Evolutionary conservation across 106 monocot genomes (phyloP).

Genomic region (Allium fistulosum): DNA sequence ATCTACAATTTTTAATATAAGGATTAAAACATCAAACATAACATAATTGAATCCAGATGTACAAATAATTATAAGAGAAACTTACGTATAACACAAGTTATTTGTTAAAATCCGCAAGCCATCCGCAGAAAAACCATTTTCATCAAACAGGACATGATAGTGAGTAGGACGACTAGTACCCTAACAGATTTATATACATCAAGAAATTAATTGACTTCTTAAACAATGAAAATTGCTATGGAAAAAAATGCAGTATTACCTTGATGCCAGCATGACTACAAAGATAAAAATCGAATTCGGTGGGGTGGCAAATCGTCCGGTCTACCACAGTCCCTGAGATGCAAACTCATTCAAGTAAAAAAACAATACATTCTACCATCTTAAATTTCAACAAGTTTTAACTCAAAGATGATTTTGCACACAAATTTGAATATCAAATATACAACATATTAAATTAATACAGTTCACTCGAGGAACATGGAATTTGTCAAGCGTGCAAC

Average conservation of each 20-base stretch:
- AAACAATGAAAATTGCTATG: neutral
- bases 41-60: too few relatives aligned
- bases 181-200: conserved; percentile 1
- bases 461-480: neutral
- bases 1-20: too few relatives aligned
- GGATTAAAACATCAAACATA: too few relatives aligned
- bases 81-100: too few relatives aligned
- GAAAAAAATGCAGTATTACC: conserved; percentile 17
- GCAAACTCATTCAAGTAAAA: too few relatives aligned
- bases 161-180: conserved; percentile 28
- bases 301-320: conserved; percentile 65
- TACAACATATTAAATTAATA: neutral
- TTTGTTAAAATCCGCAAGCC: conserved; percentile 6
- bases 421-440: neutral
- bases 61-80: too few relatives aligned
- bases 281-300: conserved; percentile 78
- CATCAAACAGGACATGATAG: conserved; percentile 25
- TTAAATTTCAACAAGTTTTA: neutral
- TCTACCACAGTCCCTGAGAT: conserved; percentile 74
- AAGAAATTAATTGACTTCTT: neutral
- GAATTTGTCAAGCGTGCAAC: neutral
- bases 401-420: neutral
- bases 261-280: conserved; percentile 90
- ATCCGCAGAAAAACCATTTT: conserved; percentile 24
- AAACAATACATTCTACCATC: too few relatives aligned